A percentile compares a stretch with the other conserved stretches of the same genome.
Conservation (phyloP, 495 filamentous ascomycete genomes). For the Platismatia glauca region DNA sequence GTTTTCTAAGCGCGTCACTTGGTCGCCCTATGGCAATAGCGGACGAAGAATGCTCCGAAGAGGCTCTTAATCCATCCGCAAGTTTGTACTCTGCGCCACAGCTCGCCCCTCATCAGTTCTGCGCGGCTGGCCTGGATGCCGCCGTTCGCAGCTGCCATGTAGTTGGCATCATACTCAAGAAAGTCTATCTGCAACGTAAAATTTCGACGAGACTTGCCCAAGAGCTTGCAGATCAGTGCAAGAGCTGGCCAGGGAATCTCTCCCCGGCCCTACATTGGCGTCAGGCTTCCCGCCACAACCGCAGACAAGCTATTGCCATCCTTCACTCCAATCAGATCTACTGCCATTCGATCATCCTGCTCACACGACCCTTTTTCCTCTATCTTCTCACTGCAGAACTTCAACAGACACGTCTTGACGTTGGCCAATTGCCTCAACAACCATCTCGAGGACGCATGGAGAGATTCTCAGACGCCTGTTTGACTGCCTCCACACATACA, state of each 20-base stretch:
- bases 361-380: conserved; percentile 62
- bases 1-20: conserved; percentile 49
- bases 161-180: conserved; percentile 57
- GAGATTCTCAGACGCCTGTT: conserved; percentile 60
- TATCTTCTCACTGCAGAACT: conserved; percentile 41
- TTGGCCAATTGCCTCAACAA: conserved; percentile 22
- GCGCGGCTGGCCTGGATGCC: conserved; percentile 38
- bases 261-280: conserved; percentile 39
- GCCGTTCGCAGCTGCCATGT: conserved; percentile 50
- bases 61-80: conserved; percentile 35
- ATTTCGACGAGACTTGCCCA: conserved; percentile 59
- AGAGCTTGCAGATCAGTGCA: conserved; percentile 51
- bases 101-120: conserved; percentile 4
- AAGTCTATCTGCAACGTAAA: conserved; percentile 60
- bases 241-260: conserved; percentile 40
- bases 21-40: conserved; percentile 52
- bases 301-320: conserved; percentile 52
- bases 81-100: conserved; percentile 16
- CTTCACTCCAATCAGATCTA: conserved; percentile 62
- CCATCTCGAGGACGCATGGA: conserved; percentile 44
- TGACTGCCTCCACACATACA: conserved; percentile 59
- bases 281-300: conserved; percentile 37
- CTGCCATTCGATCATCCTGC: conserved; percentile 63
- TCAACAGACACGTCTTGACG: conserved; percentile 29
- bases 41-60: conserved; percentile 52